Evolutionary conservation across 805 yeast genomes (phyloP), one percentile per base, ranked within the genome.

Genomic region (Kodamaea neixiangensis): DNA sequence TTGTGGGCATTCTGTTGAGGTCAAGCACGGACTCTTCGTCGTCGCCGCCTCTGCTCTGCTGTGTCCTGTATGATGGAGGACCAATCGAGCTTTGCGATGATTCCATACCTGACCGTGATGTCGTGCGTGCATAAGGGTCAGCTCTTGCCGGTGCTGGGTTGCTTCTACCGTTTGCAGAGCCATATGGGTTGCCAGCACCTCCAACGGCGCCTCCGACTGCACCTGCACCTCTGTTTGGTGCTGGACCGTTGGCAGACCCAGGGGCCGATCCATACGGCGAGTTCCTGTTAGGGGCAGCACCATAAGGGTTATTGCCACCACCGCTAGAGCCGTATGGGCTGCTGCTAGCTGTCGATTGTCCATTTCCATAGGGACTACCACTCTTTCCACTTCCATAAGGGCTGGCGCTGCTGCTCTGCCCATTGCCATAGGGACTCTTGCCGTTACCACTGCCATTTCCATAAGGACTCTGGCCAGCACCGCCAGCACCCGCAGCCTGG

Each of bases 1-100:
- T 62, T 3, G 72, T 57, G 3, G 77, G 76, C 33, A 72, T 63
- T 13, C 65, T 68, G 56, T 74, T 73, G 50, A 73, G 60, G 51
- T 72, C 77, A 35, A 72, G 64, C 22, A 71, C 60, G 49, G 71
- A 74, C 22, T 60, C 66, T 14, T 43, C 48, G 49, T 69, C 76
- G 49, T 53, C 59, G n/a, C 17, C 59, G n/a, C 17, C 21, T 15
- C 21, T 17, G 6, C 21, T 37, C 15, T 37, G 41, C 13, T 37
- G 41, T 9, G 46, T 18, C 15, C 37, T 20, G 38, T 44, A 38
- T 5, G 21, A 25, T 10, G 44, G 33, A 21, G 47, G 15, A 19
- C 35, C 31, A n/a, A 37, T 15, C n/a, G 41, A 37, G 19, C 41
- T 37, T 37, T 37, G 41, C 7, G 41, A 37, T 17, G 41, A 37